Conservation (phyloP, 2,329 filamentous ascomycete genomes). For the Phaeophleospora eucalypticola region DNA sequence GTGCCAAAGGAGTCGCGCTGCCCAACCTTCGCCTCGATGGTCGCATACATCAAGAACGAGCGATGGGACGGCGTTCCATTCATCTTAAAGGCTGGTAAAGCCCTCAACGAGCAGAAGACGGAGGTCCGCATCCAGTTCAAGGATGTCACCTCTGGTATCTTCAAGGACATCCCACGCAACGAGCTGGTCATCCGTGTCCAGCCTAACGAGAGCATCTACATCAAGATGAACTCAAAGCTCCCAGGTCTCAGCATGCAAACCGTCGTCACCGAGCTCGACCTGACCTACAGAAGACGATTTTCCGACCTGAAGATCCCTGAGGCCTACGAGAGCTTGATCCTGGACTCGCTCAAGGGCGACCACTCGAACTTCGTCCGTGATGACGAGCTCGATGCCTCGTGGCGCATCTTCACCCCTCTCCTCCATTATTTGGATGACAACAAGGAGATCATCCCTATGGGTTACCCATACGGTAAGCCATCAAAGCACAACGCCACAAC, state of each 20-base stretch:
- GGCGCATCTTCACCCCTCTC: conserved; percentile 97
- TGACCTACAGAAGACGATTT: conserved; percentile 97
- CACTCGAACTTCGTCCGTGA: conserved; percentile 99
- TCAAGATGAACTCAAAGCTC: conserved; percentile 99
- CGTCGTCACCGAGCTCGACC: conserved; percentile 93
- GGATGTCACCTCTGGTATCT: conserved; percentile 98
- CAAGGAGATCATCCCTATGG: conserved; percentile 99
- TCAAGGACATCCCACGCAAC: conserved; percentile 99
- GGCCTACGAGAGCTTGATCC: conserved; percentile 95
- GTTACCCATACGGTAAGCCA: conserved; percentile 91
- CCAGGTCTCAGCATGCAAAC: conserved; percentile 99
- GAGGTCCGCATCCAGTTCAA: conserved; percentile 99
- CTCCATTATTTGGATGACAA: conserved; percentile 98
- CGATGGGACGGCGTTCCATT: conserved; percentile 98
- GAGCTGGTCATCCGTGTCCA: conserved; percentile 99
- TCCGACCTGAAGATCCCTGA: conserved; percentile 99
- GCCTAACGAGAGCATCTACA: conserved; percentile 98
- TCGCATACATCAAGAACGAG: conserved; percentile 99
- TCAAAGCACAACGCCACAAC: neutral
- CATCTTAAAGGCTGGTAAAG: conserved; percentile 98
- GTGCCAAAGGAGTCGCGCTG: conserved; percentile 96
- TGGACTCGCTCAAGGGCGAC: conserved; percentile 96
- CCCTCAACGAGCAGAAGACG: conserved; percentile 98
- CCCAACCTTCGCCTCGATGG: conserved; percentile 95
- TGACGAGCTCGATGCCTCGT: conserved; percentile 93